These are phyloP conservation scores for Rhynchospora pubera DNA, from an alignment of 176 grass and related monocot genomes.

Conservation along the genomic window DNA sequence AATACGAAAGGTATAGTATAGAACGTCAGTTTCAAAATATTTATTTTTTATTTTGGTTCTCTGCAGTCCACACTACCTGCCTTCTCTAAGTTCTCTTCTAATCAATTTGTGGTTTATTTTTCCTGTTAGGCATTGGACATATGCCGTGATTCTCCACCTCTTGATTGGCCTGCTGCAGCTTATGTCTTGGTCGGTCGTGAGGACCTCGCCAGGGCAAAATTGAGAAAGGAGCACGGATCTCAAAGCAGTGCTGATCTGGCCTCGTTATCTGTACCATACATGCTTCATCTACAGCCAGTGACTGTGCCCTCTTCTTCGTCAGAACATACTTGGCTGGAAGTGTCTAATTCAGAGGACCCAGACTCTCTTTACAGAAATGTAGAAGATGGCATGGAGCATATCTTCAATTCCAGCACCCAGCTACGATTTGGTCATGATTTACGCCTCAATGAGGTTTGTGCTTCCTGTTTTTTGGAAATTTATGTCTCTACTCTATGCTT, in stretches of 20 bases:
- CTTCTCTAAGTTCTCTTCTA: background rate
- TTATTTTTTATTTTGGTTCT: background rate
- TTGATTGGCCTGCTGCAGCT: conserved; percentile 75
- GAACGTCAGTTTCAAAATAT: background rate
- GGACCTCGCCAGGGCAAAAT: conserved; percentile 61
- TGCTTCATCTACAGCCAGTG: conserved; percentile 90
- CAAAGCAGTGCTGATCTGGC: conserved; percentile 53
- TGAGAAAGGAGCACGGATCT: conserved; percentile 47
- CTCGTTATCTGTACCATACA: conserved; percentile 88
- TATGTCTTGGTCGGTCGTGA: conserved; percentile 90
- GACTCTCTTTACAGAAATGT: conserved; percentile 61
- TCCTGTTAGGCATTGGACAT: conserved; percentile 62
- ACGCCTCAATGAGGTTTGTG: conserved; percentile 83
- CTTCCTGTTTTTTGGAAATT: conserved; percentile 16
- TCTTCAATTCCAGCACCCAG: conserved; percentile 87
- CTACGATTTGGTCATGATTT: conserved; percentile 82
- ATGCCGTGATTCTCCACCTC: conserved; percentile 80
- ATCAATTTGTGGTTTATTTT: background rate
- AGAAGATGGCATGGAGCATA: conserved; percentile 99
- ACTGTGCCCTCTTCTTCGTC: conserved; percentile 53
- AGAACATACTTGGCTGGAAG: conserved; percentile 49
- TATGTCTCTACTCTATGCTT: conserved; percentile 13
- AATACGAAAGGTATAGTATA: background rate
- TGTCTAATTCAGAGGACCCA: conserved; percentile 64
- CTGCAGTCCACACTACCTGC: background rate